Evolutionary conservation across 108 stramenopile genomes (phyloP), one percentile per base, ranked within the genome.

Genomic region (Stephanodiscus triporus): DNA sequence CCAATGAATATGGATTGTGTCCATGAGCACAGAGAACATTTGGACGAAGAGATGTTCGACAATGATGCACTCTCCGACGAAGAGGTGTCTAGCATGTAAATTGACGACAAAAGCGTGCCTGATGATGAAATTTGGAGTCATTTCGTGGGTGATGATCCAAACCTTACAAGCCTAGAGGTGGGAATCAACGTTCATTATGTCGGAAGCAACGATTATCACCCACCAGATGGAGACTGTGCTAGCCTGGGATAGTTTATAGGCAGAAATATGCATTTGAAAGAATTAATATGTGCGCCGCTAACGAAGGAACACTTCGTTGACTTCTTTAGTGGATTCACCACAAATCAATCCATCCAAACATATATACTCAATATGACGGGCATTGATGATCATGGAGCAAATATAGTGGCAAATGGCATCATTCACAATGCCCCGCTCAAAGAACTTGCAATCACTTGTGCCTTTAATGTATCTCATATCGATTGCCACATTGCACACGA

Each of bases 221-320:
- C 48, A 7, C 48, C 16, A 2, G 48, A 19, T 49, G 48, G 19
- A 16, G 48, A 49, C 16, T 49, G 48, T 2, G 48, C 16, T 2
- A 7, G 6, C 16, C n/a, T 19, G 3, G 59, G 7, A 60, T 6
- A 6, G 6, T 2, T 3, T 6, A 60, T 60, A n/a, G 59, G 59
- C 59, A 60, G 59, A 36, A 60, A 60, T 20, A 6, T 6, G 19
- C 59, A 60, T 37, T 60, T 60, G 59, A 60, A 20, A 22, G 59
- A 60, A 7, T 60, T 17, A 2, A 3, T 60, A 2, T 32, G 17
- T 22, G n/a, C n/a, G 3, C 6, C 2, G n/a, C 2, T 60, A 6
- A 3, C 6, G 19, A 20, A 37, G 4, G 22, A 2, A 32, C 2
- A 60, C 59, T 16, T 60, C 19, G 6, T 6, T 36, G 4, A 17